Base-by-base conservation (phyloP, 2,329 filamentous ascomycete genomes). In the Botrytis tulipae region DNA sequence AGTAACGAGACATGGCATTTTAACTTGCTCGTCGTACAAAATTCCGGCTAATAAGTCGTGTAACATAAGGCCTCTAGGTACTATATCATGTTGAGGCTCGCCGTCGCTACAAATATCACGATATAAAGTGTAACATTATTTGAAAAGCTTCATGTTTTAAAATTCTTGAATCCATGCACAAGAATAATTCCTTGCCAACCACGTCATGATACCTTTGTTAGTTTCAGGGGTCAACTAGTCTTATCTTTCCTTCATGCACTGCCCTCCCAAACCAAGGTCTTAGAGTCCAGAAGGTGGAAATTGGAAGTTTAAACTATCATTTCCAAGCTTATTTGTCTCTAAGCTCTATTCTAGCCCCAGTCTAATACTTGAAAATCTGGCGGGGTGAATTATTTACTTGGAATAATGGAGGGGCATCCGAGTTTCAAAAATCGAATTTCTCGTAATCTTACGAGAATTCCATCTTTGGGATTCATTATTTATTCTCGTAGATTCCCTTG, bases 381-480 rank as follows among this genome's bases (percentile, higher is more conserved):
- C 16, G 25, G 48, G 37, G 66, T 57, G 66, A 69, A 44, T 69
- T 57, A 57, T 65, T 42, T 57, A 57, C 35, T 68, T 68, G 66
- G 66, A 57, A 69, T 40, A 42, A 54, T 42, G 48, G 66, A 59
- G 66, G 66, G 35, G 46, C 35, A 54, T 54, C 32, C 18, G 29
- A 25, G 32, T 67, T 40, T 67, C 32, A 8, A 51, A 35, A 37
- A n/a, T 25, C 12, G 7, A 8, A 37, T 37, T 51, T 51, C 6
- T 54, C 29, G 65, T 14, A 48, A 32, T 35, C 25, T 22, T 57
- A 25, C 37, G 8, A 57, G 5, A 25, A 40, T 42, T 42, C 35
- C 10, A 9, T 42, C 8, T 42, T 68, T 32, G 6, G 1, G 4
- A 42, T 42, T 57, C 25, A 22, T 16, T 68, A 57, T 42, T 57